phyloP scores from a whole-genome alignment of 2,329 filamentous ascomycete species.

The Pseudogymnoascus sp. region DNA sequence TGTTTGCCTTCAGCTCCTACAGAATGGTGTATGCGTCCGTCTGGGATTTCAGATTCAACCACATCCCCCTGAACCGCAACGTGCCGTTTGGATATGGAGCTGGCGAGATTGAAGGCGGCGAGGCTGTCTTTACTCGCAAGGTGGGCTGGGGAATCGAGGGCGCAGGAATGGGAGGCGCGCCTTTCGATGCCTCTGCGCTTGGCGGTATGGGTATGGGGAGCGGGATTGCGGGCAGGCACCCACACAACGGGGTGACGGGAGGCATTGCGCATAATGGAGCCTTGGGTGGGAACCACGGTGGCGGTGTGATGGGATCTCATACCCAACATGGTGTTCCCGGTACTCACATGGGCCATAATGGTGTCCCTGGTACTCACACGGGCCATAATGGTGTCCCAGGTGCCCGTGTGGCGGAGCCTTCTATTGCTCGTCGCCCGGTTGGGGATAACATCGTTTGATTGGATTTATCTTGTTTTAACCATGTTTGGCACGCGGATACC shows the following conservation, averaged over 20 bases:
- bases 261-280: neutral
- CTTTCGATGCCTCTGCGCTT: slow-evolving; percentile 4
- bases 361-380: neutral
- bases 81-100: slow-evolving; percentile 47
- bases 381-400: neutral
- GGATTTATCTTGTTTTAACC: neutral
- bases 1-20: slow-evolving; percentile 59
- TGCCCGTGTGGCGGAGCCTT: neutral
- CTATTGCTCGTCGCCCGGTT: neutral
- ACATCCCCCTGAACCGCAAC: slow-evolving; percentile 56
- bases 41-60: slow-evolving; percentile 63
- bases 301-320: neutral
- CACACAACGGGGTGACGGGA: neutral
- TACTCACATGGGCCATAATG: neutral
- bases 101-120: slow-evolving; percentile 40
- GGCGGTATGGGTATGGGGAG: neutral
- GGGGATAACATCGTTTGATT: neutral
- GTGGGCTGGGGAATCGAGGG: slow-evolving; percentile 51
- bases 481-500: neutral
- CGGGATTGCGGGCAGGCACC: neutral
- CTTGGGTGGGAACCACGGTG: neutral
- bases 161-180: slow-evolving; percentile 20
- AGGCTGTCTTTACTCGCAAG: slow-evolving; percentile 51
- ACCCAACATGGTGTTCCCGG: neutral
- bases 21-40: slow-evolving; percentile 61